These are phyloP conservation scores for Ehretia macrophylla DNA, from an alignment of 257 asterid species.

Conservation along the genomic window DNA sequence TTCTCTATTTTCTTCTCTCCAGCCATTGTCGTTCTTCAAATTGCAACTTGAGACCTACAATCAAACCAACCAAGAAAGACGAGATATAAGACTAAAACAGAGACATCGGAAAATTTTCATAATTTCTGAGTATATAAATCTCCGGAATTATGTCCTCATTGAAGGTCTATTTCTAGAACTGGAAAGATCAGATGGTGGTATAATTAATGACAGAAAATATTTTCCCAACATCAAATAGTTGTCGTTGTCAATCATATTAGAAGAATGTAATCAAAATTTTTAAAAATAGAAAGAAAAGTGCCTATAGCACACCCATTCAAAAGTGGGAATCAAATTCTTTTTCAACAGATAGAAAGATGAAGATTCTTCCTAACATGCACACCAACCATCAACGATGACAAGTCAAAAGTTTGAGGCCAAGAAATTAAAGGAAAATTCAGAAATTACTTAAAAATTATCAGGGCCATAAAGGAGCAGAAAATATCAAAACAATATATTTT, in stretches of 20 bases:
- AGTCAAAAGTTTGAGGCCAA: not conserved
- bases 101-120: not conserved
- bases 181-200: not conserved
- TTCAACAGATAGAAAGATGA: not conserved
- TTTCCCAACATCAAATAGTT: not conserved
- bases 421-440: not conserved
- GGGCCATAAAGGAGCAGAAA: not conserved
- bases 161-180: not conserved
- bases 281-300: not conserved
- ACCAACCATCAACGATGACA: not conserved
- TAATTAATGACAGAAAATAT: not conserved
- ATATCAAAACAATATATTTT: not conserved
- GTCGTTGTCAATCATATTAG: not conserved
- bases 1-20: constrained; percentile 8
- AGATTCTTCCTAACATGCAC: not conserved
- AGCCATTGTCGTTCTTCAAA: constrained; percentile 1
- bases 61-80: not conserved
- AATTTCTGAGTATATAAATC: no score
- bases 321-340: not conserved
- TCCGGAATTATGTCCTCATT: not conserved
- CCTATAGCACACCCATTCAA: not conserved
- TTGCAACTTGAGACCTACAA: constrained; percentile 6
- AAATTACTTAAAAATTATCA: not conserved
- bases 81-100: not conserved
- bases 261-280: not conserved